Conservation (phyloP, 2,329 filamentous ascomycete genomes). For the Neonectria coccinea region DNA sequence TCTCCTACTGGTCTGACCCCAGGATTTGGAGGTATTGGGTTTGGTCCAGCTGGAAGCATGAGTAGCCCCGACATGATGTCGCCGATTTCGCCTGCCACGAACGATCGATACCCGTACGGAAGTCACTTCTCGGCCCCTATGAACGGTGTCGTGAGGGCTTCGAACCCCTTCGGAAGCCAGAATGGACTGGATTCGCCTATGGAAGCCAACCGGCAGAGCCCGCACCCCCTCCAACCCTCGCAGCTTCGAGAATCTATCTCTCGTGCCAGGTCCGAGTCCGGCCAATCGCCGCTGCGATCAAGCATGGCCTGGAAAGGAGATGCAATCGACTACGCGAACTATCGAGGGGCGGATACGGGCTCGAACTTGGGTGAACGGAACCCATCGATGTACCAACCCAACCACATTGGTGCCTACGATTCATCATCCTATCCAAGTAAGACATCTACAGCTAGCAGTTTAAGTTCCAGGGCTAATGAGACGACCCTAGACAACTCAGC, state of each 20-base stretch:
- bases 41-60: constrained; percentile 66
- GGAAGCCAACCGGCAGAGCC: constrained; percentile 59
- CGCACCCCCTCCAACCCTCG: constrained; percentile 67
- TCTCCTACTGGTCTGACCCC: constrained; percentile 76
- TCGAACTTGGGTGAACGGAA: constrained; percentile 61
- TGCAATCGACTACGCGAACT: constrained; percentile 67
- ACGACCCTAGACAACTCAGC: constrained; percentile 56
- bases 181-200: constrained; percentile 58
- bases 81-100: constrained; percentile 66
- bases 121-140: constrained; percentile 61
- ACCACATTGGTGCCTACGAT: constrained; percentile 64
- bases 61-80: constrained; percentile 67
- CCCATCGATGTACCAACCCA: constrained; percentile 62
- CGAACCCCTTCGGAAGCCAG: constrained; percentile 66
- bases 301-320: constrained; percentile 74
- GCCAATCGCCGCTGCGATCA: constrained; percentile 69
- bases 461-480: constrained; percentile 31
- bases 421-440: constrained; percentile 65
- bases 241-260: constrained; percentile 69
- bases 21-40: constrained; percentile 74
- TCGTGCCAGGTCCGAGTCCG: constrained; percentile 66
- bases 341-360: constrained; percentile 59
- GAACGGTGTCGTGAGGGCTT: constrained; percentile 60
- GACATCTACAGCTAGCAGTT: constrained; percentile 33
- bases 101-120: constrained; percentile 66